Percentiles rank a stretch among this genome's conserved stretches.
phyloP scores from a whole-genome alignment of 495 filamentous ascomycete species.

The Aspergillus bertholletiae region DNA sequence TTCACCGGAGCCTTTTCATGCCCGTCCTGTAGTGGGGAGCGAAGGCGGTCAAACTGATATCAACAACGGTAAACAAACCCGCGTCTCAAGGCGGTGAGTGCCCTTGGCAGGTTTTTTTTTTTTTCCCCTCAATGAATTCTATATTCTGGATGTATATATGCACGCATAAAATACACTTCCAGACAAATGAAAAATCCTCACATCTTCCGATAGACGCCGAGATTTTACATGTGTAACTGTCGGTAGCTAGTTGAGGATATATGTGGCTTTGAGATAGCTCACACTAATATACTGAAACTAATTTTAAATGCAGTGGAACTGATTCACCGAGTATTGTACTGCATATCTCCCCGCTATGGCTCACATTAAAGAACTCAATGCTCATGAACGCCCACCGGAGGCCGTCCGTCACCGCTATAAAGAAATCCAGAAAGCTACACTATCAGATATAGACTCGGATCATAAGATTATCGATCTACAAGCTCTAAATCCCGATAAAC shows the following conservation, averaged over 20 bases:
- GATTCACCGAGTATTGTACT: neutral
- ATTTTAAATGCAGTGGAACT: neutral
- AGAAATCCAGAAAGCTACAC: conserved; percentile 47
- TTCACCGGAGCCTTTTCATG: conserved; percentile 15
- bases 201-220: neutral
- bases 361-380: conserved; percentile 53
- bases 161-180: neutral
- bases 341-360: conserved; percentile 21
- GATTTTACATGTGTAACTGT: neutral
- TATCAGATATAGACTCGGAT: conserved; percentile 43
- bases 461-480: conserved; percentile 48
- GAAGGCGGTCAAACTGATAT: conserved; percentile 26
- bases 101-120: conserved; percentile 6
- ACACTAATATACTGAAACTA: neutral
- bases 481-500: conserved; percentile 24
- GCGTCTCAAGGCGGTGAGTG: conserved; percentile 36
- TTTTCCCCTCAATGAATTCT: neutral
- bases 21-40: conserved; percentile 12
- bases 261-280: neutral
- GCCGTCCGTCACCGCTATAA: conserved; percentile 63
- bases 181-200: neutral
- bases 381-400: conserved; percentile 68
- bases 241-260: neutral
- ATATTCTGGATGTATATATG: neutral
- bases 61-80: conserved; percentile 35